Evolutionary conservation across 306 rosid genomes (phyloP), one percentile per base, ranked within the genome.

Genomic region (Pyrus bretschneideri): DNA sequence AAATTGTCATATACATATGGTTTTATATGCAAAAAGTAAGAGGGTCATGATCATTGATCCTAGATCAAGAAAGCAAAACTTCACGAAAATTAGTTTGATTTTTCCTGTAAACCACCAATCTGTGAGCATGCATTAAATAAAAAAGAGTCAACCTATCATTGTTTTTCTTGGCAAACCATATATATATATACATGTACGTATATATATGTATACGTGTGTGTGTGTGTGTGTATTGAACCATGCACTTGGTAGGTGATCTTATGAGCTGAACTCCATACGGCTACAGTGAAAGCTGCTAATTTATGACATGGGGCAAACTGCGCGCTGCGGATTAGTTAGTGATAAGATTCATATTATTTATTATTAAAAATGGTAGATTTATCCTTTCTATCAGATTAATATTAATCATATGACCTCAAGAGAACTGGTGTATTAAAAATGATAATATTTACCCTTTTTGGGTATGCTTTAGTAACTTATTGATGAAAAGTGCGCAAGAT

Each of bases 341-440:
- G 86, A 84, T 84, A 72, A 78, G 75, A 51, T 57, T 60, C 42
- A 21, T 46, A 46, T 46, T 5, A 13, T 46, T 38, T 38, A 13
- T 46, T 46, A 46, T 46, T 46, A 45, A 46, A 13, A 14, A 46
- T 1, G 18, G 52, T 46, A 46, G 0, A 46, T 46, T 46, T 46
- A 46, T 18, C 52, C 52, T 46, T 46, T 69, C 14, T 46, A 46
- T 46, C 14, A 46, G 2, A 13, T 13, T 13, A 46, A 46, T 46
- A 4, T 12, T 46, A 69, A 1, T 18, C n/a, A 2, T 18, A 18
- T 54, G 11, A 23, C 19, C 38, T 30, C 35, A 79, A 44, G 29
- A 46, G 54, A 51, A 21, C 31, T 69, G 40, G 35, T 27, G 60
- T 54, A 33, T 25, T 72, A 60, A 76, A 21, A 58, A 25, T 55